phyloP scores from a whole-genome alignment of 1,139 yeast genomes.

The Taphrina communis region DNA sequence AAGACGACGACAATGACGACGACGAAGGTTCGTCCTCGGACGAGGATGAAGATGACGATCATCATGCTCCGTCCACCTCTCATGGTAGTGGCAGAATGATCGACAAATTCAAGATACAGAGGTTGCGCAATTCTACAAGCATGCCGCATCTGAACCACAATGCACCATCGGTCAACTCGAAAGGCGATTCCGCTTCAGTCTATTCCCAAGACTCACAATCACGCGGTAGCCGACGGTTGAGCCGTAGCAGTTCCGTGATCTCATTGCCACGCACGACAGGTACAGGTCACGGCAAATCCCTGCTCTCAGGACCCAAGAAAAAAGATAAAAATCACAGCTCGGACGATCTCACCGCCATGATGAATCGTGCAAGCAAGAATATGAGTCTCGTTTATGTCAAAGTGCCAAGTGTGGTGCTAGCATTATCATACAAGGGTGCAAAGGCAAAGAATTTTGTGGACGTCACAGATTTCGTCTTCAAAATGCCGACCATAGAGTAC shows the following conservation, averaged over 20 bases:
- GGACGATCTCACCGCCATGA: slow-evolving; percentile 63
- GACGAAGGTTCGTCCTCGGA: slow-evolving; percentile 10
- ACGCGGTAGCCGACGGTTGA: background rate
- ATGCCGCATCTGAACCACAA: slow-evolving; percentile 2
- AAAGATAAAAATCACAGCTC: slow-evolving; percentile 43
- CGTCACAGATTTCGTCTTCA: slow-evolving; percentile 69
- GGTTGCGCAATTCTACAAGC: slow-evolving; percentile 21
- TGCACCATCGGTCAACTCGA: slow-evolving; percentile 3
- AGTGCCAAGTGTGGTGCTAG: slow-evolving; percentile 61
- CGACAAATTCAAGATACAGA: slow-evolving; percentile 2
- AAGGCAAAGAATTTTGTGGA: slow-evolving; percentile 70
- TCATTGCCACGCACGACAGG: slow-evolving; percentile 15
- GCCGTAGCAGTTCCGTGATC: slow-evolving; percentile 8
- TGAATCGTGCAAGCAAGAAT: slow-evolving; percentile 69
- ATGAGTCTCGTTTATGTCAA: slow-evolving; percentile 67
- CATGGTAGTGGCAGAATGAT: background rate
- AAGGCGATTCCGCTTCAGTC: slow-evolving; percentile 9
- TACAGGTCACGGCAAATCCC: background rate
- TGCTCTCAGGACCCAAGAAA: background rate
- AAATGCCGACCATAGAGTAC: slow-evolving; percentile 69
- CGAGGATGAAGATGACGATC: slow-evolving; percentile 4
- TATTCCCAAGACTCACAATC: slow-evolving; percentile 17
- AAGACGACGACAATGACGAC: background rate
- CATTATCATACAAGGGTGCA: slow-evolving; percentile 78
- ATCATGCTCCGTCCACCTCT: background rate